Evolutionary conservation across 2,329 filamentous ascomycete genomes (phyloP).

Genomic region (Neodidymelliopsis sp.): DNA sequence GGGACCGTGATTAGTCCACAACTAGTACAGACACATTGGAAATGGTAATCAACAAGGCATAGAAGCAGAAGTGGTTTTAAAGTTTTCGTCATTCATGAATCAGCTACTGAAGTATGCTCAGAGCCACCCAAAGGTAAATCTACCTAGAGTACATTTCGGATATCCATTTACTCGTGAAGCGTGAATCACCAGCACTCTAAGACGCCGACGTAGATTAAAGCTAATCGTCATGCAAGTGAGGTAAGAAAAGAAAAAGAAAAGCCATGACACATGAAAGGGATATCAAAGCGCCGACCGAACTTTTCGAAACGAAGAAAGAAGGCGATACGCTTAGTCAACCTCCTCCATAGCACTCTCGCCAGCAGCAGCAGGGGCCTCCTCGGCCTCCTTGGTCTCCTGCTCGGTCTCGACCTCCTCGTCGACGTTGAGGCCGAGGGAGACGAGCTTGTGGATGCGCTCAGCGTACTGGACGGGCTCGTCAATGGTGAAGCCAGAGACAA

Average conservation of each 20-base stretch:
- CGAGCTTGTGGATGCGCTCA: constrained; percentile 99
- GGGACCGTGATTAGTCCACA: constrained; percentile 1
- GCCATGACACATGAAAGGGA: constrained; percentile 51
- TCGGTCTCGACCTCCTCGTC: constrained; percentile 86
- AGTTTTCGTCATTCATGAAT: constrained; percentile 44
- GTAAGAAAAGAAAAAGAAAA: constrained; percentile 39
- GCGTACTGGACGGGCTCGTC: constrained; percentile 98
- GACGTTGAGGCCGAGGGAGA: constrained; percentile 96
- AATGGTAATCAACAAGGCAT: neutral
- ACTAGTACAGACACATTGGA: too few relatives aligned
- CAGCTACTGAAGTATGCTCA: constrained; percentile 29
- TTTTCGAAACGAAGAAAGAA: constrained; percentile 43
- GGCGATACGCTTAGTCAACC: constrained; percentile 77
- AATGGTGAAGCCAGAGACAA: constrained; percentile 99
- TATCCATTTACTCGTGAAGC: constrained; percentile 48
- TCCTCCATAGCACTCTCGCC: constrained; percentile 99
- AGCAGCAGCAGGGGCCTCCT: constrained; percentile 68
- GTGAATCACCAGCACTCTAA: constrained; percentile 43
- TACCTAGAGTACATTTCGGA: constrained; percentile 46
- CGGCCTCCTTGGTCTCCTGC: constrained; percentile 62
- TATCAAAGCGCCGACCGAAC: constrained; percentile 49
- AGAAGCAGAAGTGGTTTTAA: constrained; percentile 21
- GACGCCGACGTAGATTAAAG: constrained; percentile 43
- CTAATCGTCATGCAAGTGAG: constrained; percentile 45
- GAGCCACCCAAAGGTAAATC: constrained; percentile 37